These are phyloP conservation scores for Neoascochyta sp. DNA, from an alignment of 2,329 filamentous ascomycete genomes.

Conservation along the genomic window DNA sequence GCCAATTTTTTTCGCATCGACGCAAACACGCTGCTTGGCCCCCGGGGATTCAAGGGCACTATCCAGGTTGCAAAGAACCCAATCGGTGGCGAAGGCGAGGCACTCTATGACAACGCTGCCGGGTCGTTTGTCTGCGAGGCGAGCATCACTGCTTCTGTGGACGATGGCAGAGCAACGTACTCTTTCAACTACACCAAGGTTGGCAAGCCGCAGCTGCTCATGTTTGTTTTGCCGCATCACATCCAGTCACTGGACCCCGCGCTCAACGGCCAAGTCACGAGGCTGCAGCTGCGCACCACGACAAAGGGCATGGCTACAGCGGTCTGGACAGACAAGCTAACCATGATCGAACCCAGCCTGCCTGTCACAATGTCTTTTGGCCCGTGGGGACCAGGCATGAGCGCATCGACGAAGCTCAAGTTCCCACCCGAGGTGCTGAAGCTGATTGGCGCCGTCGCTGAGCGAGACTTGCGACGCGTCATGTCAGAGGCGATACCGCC, in stretches of 20 bases:
- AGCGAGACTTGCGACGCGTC: constrained; percentile 71
- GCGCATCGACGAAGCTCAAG: constrained; percentile 29
- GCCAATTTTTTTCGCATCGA: constrained; percentile 62
- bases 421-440: constrained; percentile 53
- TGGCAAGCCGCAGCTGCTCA: constrained; percentile 66
- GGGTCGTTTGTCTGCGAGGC: constrained; percentile 70
- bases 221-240: constrained; percentile 89
- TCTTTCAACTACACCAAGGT: constrained; percentile 68
- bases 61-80: constrained; percentile 83
- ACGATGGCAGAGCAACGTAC: constrained; percentile 61
- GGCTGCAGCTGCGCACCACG: constrained; percentile 67
- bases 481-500: constrained; percentile 70
- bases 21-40: constrained; percentile 62
- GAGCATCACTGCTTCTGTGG: constrained; percentile 60
- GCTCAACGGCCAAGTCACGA: constrained; percentile 49
- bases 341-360: constrained; percentile 69
- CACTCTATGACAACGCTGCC: constrained; percentile 68
- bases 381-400: constrained; percentile 63
- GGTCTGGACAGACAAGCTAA: constrained; percentile 57
- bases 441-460: constrained; percentile 59
- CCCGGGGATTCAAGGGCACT: constrained; percentile 66
- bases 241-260: constrained; percentile 65
- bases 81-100: constrained; percentile 55
- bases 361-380: constrained; percentile 72
- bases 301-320: constrained; percentile 80